Percentiles rank a stretch among this genome's conserved stretches.
Conservation (phyloP, 441 rosid genomes). For the Croton setiger region DNA sequence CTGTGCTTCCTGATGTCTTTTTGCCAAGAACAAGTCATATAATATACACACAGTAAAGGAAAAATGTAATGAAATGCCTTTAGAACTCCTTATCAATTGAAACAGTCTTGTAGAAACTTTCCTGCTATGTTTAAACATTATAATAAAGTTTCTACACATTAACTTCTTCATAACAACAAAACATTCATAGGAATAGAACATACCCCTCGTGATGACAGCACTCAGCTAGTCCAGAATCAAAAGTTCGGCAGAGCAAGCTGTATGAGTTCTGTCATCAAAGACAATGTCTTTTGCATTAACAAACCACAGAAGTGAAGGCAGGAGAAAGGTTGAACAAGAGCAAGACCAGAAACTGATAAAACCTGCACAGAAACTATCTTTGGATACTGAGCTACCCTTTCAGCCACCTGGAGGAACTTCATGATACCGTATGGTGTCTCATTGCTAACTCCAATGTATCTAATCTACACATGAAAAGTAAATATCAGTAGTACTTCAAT, state of each 20-base stretch:
- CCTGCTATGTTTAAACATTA: not conserved
- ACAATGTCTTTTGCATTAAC: constrained; percentile 18
- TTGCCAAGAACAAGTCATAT: not conserved
- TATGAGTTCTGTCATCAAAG: constrained; percentile 42
- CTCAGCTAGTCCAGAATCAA: constrained; percentile 61
- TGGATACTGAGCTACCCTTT: constrained; percentile 35
- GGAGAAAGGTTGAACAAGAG: not conserved
- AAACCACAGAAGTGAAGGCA: not conserved
- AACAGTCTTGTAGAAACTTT: not conserved
- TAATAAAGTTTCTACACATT: not conserved
- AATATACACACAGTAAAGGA: not conserved
- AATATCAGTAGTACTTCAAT: constrained; percentile 2
- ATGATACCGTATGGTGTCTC: constrained; percentile 63
- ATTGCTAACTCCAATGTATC: constrained; percentile 61
- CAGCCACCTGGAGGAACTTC: constrained; percentile 53
- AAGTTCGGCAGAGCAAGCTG: constrained; percentile 59
- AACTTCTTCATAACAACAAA: not conserved
- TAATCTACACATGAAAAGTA: constrained; percentile 37
- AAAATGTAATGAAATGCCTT: constrained; percentile 2
- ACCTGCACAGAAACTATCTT: constrained; percentile 55
- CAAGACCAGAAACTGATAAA: constrained; percentile 12
- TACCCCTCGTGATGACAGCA: constrained; percentile 69
- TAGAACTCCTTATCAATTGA: not conserved
- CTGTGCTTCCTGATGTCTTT: not conserved
- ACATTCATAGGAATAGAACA: not conserved